Conservation (phyloP, 169 alveolate species). For the Plasmodium vivax region DNA sequence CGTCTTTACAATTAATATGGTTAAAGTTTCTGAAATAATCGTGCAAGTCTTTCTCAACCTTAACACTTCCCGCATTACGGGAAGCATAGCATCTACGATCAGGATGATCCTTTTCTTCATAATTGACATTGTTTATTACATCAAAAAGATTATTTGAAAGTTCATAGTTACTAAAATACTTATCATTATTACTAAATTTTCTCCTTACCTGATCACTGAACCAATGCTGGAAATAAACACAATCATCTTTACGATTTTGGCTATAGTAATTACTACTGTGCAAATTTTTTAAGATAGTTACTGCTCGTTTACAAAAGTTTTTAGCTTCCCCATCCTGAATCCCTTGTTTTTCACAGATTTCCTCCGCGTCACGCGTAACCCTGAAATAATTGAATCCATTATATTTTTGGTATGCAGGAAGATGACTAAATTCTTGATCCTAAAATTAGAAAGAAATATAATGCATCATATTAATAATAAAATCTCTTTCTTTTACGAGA, state of each 20-base stretch:
- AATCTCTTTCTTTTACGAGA: background rate
- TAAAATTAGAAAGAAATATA: background rate
- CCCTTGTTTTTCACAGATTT: background rate
- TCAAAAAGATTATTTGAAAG: background rate
- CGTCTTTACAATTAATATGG: background rate
- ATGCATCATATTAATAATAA: background rate
- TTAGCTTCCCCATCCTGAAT: background rate
- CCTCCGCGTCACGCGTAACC: background rate
- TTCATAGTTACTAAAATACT: background rate
- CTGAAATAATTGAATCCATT: background rate
- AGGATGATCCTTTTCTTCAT: background rate
- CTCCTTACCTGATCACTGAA: background rate
- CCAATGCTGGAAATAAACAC: background rate
- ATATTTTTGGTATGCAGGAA: background rate
- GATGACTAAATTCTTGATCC: background rate
- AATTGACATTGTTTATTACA: background rate
- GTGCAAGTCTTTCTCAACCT: background rate
- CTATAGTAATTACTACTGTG: too few species aligned
- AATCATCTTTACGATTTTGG: background rate
- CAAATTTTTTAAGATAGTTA: background rate
- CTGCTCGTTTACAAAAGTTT: background rate
- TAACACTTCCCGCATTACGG: background rate
- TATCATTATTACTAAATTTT: background rate
- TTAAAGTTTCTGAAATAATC: background rate
- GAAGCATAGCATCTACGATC: background rate